These are phyloP conservation scores for Trichoderma guizhouense DNA, from an alignment of 2,329 filamentous ascomycete genomes.

Conservation along the genomic window DNA sequence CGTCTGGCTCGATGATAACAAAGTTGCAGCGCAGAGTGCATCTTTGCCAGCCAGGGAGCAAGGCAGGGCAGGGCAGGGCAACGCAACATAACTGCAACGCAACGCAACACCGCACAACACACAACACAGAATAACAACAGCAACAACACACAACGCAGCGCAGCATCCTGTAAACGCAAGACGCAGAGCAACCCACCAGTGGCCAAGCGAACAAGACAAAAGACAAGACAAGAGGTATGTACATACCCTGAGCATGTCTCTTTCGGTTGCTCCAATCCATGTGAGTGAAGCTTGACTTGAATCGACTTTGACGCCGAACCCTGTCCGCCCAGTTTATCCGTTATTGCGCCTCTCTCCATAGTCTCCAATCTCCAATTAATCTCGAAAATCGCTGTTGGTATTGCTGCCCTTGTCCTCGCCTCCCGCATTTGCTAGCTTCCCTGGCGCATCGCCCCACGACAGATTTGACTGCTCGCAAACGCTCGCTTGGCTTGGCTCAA, in stretches of 20 bases:
- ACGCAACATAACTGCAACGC: not conserved
- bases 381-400: conserved; percentile 6
- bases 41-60: not conserved
- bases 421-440: conserved; percentile 14
- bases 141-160: not conserved
- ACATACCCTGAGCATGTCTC: too few relatives aligned
- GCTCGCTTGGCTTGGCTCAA: conserved; percentile 6
- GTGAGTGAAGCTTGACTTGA: not conserved
- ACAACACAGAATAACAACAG: too few relatives aligned
- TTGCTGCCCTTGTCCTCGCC: conserved; percentile 12
- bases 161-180: not conserved
- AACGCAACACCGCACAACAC: not conserved
- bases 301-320: not conserved
- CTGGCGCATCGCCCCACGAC: conserved; percentile 12
- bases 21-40: conserved; percentile 8
- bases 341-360: not conserved
- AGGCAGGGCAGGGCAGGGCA: not conserved
- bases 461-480: conserved; percentile 12
- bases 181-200: not conserved
- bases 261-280: not conserved
- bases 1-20: conserved; percentile 6
- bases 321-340: not conserved
- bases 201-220: not conserved
- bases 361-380: not conserved
- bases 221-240: not conserved